Conservation (phyloP, 768 basidiomycete species). For the Suillus alpinus region DNA sequence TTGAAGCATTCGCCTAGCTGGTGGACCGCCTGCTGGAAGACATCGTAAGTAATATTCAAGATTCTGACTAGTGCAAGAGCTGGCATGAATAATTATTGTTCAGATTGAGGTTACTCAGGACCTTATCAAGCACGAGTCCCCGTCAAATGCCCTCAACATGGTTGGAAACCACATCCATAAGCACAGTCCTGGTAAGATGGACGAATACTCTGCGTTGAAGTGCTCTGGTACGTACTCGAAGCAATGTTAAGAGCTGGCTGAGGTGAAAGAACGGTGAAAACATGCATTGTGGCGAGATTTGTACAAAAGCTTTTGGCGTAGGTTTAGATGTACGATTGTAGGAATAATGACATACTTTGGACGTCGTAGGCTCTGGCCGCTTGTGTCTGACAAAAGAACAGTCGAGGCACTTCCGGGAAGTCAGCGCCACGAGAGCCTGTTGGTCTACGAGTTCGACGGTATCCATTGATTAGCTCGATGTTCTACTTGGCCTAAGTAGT, state of each 20-base stretch:
- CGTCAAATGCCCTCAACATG: constrained; percentile 49
- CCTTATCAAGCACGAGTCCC: constrained; percentile 45
- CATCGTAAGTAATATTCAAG: constrained; percentile 44
- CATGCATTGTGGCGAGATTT: not conserved
- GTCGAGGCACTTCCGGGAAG: no score
- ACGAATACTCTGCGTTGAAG: constrained; percentile 44
- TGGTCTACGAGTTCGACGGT: no score
- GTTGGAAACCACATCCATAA: constrained; percentile 32
- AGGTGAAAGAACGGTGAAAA: not conserved
- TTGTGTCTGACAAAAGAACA: no score
- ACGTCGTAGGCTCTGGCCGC: not conserved
- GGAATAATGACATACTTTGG: not conserved
- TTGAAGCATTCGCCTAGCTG: constrained; percentile 35
- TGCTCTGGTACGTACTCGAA: constrained; percentile 67
- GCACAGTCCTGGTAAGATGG: constrained; percentile 40
- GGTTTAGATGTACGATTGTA: not conserved
- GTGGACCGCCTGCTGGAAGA: constrained; percentile 66
- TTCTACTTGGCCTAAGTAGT: no score
- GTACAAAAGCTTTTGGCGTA: not conserved
- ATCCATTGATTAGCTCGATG: no score
- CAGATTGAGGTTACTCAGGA: constrained; percentile 66
- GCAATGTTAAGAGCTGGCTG: constrained; percentile 46
- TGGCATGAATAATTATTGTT: not conserved
- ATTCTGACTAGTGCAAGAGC: not conserved
- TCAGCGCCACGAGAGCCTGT: no score